Evolutionary conservation across 2,329 filamentous ascomycete genomes (phyloP), one percentile per base, ranked within the genome.

Genomic region (Xylariaceae sp.): DNA sequence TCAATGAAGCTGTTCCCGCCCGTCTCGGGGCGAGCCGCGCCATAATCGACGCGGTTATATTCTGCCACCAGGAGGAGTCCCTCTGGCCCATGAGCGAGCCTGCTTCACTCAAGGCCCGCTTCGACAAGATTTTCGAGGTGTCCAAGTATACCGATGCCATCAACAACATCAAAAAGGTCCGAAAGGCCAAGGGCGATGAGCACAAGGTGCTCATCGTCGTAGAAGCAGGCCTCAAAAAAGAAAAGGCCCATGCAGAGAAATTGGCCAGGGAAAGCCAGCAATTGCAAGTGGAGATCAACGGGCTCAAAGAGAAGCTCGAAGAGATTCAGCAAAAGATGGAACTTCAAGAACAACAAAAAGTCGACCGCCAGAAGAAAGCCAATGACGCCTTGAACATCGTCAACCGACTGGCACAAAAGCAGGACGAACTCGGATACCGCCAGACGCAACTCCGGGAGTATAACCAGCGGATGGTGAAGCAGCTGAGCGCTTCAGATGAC

Each of bases 11-110:
- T 60, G 87, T 99, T 68, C 91, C 93, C 0, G 83, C 89, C 60
- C 88, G 90, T 59, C 80, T 99, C 1, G 94, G 94, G 36, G 94
- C 97, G 3, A 94, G 91, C 1, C 86, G 87, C 50, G 92, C 94
- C 12, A 86, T 99, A 50, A 80, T 99, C 22, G 92, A 97, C 60
- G 88, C 88, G 53, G 94, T 99, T 68, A 97, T 99, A 61, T 99
- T 99, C 73, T 99, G 94, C 69, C 94, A 99, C 66, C 94, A 99
- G 67, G 94, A 99, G 68, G 94, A 99, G 61, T 97, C 93, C 22
- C 73, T 97, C 28, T 99, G 94, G 94, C 94, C 94, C 0, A 86
- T 99, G 79, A 95, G 90, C 66, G 90, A 96, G 64, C 90, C 94
- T 0, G 76, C 82, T 0, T 83, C 83, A 1, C 76, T 99, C 46